These are phyloP conservation scores for Colletotrichum lupini DNA, from an alignment of 2,329 filamentous ascomycete species.

Conservation along the genomic window DNA sequence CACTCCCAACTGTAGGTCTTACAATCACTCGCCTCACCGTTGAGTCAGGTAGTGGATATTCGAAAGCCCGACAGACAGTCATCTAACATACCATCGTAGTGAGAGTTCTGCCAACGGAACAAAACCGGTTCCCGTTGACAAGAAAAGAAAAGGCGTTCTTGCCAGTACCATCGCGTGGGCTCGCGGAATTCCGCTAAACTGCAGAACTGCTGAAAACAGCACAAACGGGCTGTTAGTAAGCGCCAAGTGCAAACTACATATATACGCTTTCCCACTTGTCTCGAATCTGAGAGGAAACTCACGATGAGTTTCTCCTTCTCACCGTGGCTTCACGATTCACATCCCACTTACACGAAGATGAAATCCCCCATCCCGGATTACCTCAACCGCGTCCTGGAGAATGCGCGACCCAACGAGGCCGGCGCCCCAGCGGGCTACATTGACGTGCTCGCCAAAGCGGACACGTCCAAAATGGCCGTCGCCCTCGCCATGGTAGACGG, in stretches of 20 bases:
- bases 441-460: slow-evolving; percentile 50
- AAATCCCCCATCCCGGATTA: slow-evolving; percentile 50
- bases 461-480: slow-evolving; percentile 51
- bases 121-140: too few relatives aligned
- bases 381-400: slow-evolving; percentile 45
- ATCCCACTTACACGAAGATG: slow-evolving; percentile 38
- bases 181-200: neutral
- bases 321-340: neutral
- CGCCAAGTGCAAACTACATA: neutral
- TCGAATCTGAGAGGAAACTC: neutral
- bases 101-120: too few relatives aligned
- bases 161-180: neutral
- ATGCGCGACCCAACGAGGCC: slow-evolving; percentile 42
- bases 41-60: too few relatives aligned
- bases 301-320: neutral
- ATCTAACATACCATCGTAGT: too few relatives aligned
- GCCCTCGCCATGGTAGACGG: slow-evolving; percentile 53
- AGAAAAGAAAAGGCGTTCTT: neutral
- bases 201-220: neutral
- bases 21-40: too few relatives aligned
- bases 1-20: too few relatives aligned
- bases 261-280: neutral
- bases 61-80: too few relatives aligned
- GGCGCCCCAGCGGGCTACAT: slow-evolving; percentile 50
- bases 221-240: neutral